Evolutionary conservation across 768 basidiomycete species (phyloP).

Genomic region (Cystofilobasidium capitatum): DNA sequence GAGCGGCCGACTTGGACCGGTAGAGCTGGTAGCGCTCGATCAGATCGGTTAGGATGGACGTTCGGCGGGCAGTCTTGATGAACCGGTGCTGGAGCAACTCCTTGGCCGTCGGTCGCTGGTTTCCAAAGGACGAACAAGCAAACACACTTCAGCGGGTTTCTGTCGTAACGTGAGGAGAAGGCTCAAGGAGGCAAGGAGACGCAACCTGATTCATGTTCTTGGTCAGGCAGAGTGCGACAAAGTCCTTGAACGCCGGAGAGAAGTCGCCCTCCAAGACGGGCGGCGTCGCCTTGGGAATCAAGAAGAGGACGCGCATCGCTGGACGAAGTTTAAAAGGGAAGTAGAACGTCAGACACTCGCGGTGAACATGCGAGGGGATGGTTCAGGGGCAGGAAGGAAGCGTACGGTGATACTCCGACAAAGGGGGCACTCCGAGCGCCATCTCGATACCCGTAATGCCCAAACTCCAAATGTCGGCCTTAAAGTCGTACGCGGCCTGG

Average conservation of each 20-base stretch:
- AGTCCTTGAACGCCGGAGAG: conserved; percentile 80
- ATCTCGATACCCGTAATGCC: conserved; percentile 98
- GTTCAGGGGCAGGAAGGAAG: background rate
- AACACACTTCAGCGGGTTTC: background rate
- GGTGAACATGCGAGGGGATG: background rate
- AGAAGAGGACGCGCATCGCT: conserved; percentile 84
- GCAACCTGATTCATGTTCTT: conserved; percentile 51
- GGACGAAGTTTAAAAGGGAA: background rate
- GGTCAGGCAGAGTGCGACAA: conserved; percentile 77
- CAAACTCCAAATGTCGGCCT: conserved; percentile 95
- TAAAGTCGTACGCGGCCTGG: conserved; percentile 88
- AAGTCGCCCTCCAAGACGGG: conserved; percentile 82
- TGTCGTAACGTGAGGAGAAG: background rate
- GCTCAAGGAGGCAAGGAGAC: background rate
- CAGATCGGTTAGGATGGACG: conserved; percentile 71
- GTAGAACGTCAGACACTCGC: background rate
- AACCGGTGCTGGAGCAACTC: conserved; percentile 91
- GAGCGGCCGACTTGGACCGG: conserved; percentile 45
- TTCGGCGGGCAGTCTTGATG: conserved; percentile 67
- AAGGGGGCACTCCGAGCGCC: conserved; percentile 92
- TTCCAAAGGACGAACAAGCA: background rate
- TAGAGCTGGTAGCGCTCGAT: conserved; percentile 79
- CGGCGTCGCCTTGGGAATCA: conserved; percentile 93
- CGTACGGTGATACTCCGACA: conserved; percentile 85
- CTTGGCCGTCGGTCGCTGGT: conserved; percentile 75